Evolutionary conservation across 148 eudicot species (phyloP).

Genomic region (Cornus suecica): DNA sequence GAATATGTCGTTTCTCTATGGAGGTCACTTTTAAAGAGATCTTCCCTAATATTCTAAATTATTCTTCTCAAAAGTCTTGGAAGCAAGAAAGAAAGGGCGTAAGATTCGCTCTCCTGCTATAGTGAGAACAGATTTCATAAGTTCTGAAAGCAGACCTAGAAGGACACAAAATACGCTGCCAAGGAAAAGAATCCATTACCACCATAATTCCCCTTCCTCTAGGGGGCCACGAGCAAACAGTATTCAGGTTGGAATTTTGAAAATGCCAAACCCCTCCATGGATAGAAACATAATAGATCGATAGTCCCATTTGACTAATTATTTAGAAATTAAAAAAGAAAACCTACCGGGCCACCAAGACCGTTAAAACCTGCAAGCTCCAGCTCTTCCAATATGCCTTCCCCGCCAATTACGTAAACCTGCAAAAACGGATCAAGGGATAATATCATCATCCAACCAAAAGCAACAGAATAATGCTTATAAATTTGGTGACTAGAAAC

Average conservation of each 20-base stretch:
- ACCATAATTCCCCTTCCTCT: no score
- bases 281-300: not conserved
- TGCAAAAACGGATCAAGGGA: slow-evolving; percentile 18
- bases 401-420: slow-evolving; percentile 91
- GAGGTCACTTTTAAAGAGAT: not conserved
- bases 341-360: slow-evolving; percentile 88
- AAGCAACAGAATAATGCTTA: not conserved
- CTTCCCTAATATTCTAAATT: no score
- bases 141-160: not conserved
- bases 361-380: slow-evolving; percentile 76
- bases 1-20: not conserved
- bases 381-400: slow-evolving; percentile 86
- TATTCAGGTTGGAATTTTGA: not conserved
- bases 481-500: not conserved
- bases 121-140: no score
- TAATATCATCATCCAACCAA: not conserved
- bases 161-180: not conserved
- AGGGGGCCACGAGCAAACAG: no score
- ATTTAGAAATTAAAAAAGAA: not conserved
- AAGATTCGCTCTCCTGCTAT: no score
- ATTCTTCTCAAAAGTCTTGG: no score
- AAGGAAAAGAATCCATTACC: no score
- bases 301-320: not conserved
- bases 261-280: no score
- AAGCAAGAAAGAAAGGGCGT: no score